These are phyloP conservation scores for Fragaria nilgerrensis DNA, from an alignment of 306 rosid genomes.

Conservation along the genomic window DNA sequence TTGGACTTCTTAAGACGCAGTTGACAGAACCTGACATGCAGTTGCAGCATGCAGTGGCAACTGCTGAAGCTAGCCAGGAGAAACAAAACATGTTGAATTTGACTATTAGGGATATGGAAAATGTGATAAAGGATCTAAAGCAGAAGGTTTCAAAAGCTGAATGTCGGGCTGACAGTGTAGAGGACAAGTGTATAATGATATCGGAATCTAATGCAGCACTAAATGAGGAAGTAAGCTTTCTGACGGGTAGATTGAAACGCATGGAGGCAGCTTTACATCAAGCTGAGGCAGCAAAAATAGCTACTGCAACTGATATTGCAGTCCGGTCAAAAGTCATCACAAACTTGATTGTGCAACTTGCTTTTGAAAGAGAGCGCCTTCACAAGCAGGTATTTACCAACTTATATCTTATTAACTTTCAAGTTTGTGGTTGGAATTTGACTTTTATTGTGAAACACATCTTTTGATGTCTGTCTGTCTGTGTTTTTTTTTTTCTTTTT, in stretches of 20 bases:
- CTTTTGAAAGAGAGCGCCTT: slow-evolving; percentile 92
- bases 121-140: slow-evolving; percentile 71
- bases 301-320: slow-evolving; percentile 66
- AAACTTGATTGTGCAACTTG: slow-evolving; percentile 62
- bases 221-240: slow-evolving; percentile 62
- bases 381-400: slow-evolving; percentile 65
- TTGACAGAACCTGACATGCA: slow-evolving; percentile 51
- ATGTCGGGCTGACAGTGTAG: slow-evolving; percentile 62
- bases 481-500: neutral
- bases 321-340: slow-evolving; percentile 51
- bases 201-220: slow-evolving; percentile 71
- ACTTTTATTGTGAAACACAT: neutral
- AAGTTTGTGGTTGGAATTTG: neutral
- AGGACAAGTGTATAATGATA: slow-evolving; percentile 64
- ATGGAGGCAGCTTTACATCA: slow-evolving; percentile 69
- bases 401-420: slow-evolving; percentile 6
- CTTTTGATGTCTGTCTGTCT: neutral
- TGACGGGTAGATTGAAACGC: slow-evolving; percentile 54
- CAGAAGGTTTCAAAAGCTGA: slow-evolving; percentile 71
- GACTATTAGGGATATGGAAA: slow-evolving; percentile 71
- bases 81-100: slow-evolving; percentile 67
- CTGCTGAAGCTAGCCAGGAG: slow-evolving; percentile 86
- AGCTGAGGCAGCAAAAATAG: slow-evolving; percentile 62
- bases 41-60: slow-evolving; percentile 70
- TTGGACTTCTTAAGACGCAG: slow-evolving; percentile 46